These are phyloP conservation scores for Plasmopara viticola DNA, from an alignment of 352 stramenopile species.

Conservation along the genomic window DNA sequence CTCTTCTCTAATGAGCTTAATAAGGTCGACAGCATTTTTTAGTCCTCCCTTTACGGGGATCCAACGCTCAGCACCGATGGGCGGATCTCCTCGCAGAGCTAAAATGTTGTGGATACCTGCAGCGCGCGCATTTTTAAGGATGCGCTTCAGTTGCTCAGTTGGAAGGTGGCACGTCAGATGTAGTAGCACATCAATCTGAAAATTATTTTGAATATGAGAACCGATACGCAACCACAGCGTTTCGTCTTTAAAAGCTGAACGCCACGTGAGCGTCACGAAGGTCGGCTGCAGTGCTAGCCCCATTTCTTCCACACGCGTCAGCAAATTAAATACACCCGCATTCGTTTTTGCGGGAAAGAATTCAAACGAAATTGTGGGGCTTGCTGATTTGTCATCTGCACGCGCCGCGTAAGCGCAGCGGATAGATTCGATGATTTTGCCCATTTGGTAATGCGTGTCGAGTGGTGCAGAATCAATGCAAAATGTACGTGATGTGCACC, in stretches of 20 bases:
- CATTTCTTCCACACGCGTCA: slow-evolving; percentile 84
- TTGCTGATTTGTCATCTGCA: slow-evolving; percentile 24
- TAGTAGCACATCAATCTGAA: slow-evolving; percentile 76
- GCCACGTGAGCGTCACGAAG: slow-evolving; percentile 88
- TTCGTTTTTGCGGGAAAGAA: slow-evolving; percentile 87
- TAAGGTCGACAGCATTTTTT: slow-evolving; percentile 94
- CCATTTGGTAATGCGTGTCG: slow-evolving; percentile 28
- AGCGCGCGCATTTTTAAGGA: slow-evolving; percentile 60
- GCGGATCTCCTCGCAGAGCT: slow-evolving; percentile 94
- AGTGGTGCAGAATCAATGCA: slow-evolving; percentile 4
- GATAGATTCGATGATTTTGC: slow-evolving; percentile 81
- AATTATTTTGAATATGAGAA: slow-evolving; percentile 82
- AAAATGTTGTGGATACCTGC: slow-evolving; percentile 97
- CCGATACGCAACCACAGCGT: slow-evolving; percentile 86
- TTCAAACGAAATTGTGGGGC: slow-evolving; percentile 77
- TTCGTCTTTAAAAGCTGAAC: slow-evolving; percentile 86
- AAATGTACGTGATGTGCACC: slow-evolving; percentile 1
- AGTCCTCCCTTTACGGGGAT: slow-evolving; percentile 82
- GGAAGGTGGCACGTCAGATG: slow-evolving; percentile 78
- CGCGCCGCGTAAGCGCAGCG: slow-evolving; percentile 40
- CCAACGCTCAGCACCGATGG: slow-evolving; percentile 87
- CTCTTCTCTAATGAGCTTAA: slow-evolving; percentile 94
- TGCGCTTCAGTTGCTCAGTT: slow-evolving; percentile 50
- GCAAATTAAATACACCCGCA: slow-evolving; percentile 77
- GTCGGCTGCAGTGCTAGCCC: slow-evolving; percentile 75